Evolutionary conservation across 768 basidiomycete genomes (phyloP), one percentile per base, ranked within the genome.

Genomic region (Macrolepiota albuminosa): DNA sequence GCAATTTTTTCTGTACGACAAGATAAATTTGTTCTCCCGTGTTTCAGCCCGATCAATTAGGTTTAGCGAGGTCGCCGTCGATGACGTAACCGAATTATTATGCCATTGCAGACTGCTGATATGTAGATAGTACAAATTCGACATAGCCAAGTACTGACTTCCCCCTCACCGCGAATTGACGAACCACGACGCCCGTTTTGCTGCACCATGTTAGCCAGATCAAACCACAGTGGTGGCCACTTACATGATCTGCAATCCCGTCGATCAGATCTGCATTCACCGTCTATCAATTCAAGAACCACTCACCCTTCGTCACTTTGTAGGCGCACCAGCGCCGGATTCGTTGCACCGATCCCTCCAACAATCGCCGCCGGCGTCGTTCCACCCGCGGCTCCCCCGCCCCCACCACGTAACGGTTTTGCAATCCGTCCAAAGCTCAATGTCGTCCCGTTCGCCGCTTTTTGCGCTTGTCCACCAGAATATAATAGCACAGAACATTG

Each of bases 401-500:
- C 95, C 24, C 93, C 94, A 14, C 96, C 97, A 64, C 96, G 84
- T 58, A 99, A 77, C 31, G 97, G 97, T 76, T 98, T 98, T 37
- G 96, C 96, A 63, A 99, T 98, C 43, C 96, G 85, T 46, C 95
- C 95, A 75, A 95, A 94, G 72, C 81, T 89, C 68, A 96, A 81
- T 46, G 87, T 77, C 33, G 87, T 85, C 18, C 84, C 76, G n/a
- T 81, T 75, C 48, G 86, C 81, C 47, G 84, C 82, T 74, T 91
- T 91, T 84, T 91, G 88, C 14, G 93, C 93, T 88, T 69, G 64
- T 69, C 60, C 66, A 61, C 59, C 34, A 63, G 42, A 57, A 63
- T 57, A 60, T 54, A 62, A 60, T 56, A 59, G 59, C 53, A 54
- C 54, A 56, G 47, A 54, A 24, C 66, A 57, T 48, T 40, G 51